phyloP scores from a whole-genome alignment of 352 stramenopile species.

The Phytopythium oedochilum region DNA sequence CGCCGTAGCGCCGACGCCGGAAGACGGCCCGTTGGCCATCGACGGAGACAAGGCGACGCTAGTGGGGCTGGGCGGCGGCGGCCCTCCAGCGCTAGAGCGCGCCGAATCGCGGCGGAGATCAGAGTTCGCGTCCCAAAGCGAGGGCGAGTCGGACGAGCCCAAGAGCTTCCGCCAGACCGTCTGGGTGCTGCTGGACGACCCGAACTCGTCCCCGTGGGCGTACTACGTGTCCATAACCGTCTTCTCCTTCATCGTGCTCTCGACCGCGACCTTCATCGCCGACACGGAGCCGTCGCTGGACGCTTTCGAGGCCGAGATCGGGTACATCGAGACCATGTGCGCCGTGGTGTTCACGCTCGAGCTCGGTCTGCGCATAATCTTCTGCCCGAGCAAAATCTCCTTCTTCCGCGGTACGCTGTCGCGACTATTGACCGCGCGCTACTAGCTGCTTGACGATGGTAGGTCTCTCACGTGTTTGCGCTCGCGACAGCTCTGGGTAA shows the following conservation, averaged over 20 bases:
- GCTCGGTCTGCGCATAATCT: conserved; percentile 40
- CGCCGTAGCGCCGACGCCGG: conserved; percentile 20
- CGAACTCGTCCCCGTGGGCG: conserved; percentile 48
- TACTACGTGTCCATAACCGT: conserved; percentile 61
- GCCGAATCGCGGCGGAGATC: conserved; percentile 6
- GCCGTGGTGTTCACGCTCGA: conserved; percentile 59
- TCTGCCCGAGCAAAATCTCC: conserved; percentile 33
- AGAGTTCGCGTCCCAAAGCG: conserved; percentile 1
- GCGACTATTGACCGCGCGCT: no score
- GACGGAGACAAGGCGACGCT: neutral
- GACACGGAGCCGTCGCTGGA: conserved; percentile 53
- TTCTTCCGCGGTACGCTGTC: conserved; percentile 28
- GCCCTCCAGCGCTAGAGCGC: conserved; percentile 2
- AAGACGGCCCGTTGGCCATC: conserved; percentile 7
- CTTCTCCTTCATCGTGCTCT: conserved; percentile 62
- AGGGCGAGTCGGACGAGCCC: conserved; percentile 6
- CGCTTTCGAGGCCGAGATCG: conserved; percentile 25
- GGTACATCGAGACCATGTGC: conserved; percentile 41
- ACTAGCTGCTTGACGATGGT: no score
- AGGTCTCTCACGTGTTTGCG: neutral
- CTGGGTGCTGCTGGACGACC: conserved; percentile 68
- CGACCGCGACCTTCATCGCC: conserved; percentile 61
- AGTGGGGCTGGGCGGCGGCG: neutral
- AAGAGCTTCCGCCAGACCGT: conserved; percentile 12
- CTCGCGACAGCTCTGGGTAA: conserved; percentile 54